Evolutionary conservation across 257 asterid genomes (phyloP), one percentile per base, ranked within the genome.

Genomic region (Jacaranda mimosifolia): DNA sequence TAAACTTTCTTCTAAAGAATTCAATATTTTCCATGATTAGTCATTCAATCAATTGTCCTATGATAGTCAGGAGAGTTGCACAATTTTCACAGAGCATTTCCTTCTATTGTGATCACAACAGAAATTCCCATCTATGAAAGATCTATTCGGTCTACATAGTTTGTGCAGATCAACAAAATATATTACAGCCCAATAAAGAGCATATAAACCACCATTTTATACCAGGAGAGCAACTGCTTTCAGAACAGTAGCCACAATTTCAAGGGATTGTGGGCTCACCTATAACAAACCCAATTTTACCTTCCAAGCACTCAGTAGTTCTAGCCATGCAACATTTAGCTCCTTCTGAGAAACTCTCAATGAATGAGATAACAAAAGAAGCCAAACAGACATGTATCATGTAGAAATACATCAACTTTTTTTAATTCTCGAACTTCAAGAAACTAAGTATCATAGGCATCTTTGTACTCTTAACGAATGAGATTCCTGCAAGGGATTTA

Each of bases 251-350:
- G 76, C 15, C 26, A 17, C 17, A 38, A 36, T 71, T 57, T 18
- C 39, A 40, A 56, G 46, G 14, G 55, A 39, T 55, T 57, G 13
- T 5, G 2, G 15, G 60, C 46, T 32, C 62, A 8, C 9, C 4
- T 11, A 70, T 35, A 70, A 53, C 36, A 14, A 38, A n/a, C 75
- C 45, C 10, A 15, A 35, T 26, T 12, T 68, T 8, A 35, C 63
- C 48, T 59, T 56, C 75, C 65, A 68, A 65, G 74, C 45, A 51
- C 74, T 15, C 13, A 39, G 49, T 9, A 58, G 32, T 26, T 26
- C 32, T 26, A 26, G 14, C 36, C 49, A 51, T 70, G 48, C 32
- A 35, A 70, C 15, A 21, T 9, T 63, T 39, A 63, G 12, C 70
- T 39, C 49, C 53, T 62, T 4, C 14, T 8, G 13, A 39, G 32